Evolutionary conservation across 345 rosid species (phyloP).

Genomic region (Boechera retrofracta): DNA sequence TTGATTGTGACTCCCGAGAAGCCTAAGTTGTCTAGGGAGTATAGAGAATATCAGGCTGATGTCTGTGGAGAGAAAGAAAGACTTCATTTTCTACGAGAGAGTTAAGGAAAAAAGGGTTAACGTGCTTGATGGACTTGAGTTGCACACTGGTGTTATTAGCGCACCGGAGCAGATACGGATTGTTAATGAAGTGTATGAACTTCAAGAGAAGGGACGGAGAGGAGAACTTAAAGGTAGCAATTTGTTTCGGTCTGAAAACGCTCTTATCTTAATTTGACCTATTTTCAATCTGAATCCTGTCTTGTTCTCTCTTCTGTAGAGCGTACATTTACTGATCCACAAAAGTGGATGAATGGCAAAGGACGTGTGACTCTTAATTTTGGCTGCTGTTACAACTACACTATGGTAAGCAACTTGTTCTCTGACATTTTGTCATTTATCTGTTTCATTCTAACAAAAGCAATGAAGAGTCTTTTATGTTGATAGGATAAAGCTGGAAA

Average conservation of each 20-base stretch:
- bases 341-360: slow-evolving; percentile 76
- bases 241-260: slow-evolving; percentile 6
- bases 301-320: slow-evolving; percentile 43
- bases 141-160: slow-evolving; percentile 58
- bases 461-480: background rate
- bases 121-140: slow-evolving; percentile 64
- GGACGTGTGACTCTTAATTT: slow-evolving; percentile 72
- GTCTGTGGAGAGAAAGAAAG: slow-evolving; percentile 55
- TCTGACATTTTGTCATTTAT: background rate
- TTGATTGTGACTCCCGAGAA: slow-evolving; percentile 53
- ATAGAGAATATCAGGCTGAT: slow-evolving; percentile 53
- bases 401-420: slow-evolving; percentile 44
- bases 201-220: slow-evolving; percentile 59
- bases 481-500: slow-evolving; percentile 63
- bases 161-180: slow-evolving; percentile 64
- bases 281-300: background rate
- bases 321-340: slow-evolving; percentile 67
- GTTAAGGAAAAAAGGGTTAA: slow-evolving; percentile 55
- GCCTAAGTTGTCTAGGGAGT: slow-evolving; percentile 72
- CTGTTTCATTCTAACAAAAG: background rate
- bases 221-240: slow-evolving; percentile 56
- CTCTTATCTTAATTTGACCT: background rate
- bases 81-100: slow-evolving; percentile 56
- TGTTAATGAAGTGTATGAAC: slow-evolving; percentile 54
- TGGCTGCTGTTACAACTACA: slow-evolving; percentile 72